Evolutionary conservation across 495 filamentous ascomycete genomes (phyloP).

Genomic region (Aspergillus ostianus): DNA sequence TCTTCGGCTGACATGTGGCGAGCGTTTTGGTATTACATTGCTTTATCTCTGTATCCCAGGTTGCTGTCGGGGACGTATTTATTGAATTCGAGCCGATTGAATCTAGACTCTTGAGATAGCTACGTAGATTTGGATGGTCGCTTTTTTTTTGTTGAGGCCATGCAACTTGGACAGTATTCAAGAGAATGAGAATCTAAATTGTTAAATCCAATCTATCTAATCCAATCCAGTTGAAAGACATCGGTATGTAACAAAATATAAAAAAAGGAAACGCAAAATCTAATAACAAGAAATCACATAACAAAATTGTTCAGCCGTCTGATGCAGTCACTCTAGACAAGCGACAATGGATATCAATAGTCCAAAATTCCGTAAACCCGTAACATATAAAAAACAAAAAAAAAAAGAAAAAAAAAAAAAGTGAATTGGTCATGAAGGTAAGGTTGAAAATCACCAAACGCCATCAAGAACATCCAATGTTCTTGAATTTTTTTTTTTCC

Average conservation of each 20-base stretch:
- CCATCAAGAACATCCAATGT: slow-evolving; percentile 4
- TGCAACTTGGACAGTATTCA: too few species aligned
- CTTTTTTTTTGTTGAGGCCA: too few species aligned
- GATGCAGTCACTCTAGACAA: slow-evolving; percentile 13
- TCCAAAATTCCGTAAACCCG: slow-evolving; percentile 19
- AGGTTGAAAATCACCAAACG: slow-evolving; percentile 11
- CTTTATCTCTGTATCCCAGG: neutral
- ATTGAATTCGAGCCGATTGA: too few species aligned
- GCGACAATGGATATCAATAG: slow-evolving; percentile 36
- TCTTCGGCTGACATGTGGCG: neutral
- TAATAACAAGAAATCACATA: slow-evolving; percentile 11
- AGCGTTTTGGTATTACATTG: neutral
- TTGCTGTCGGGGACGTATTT: neutral
- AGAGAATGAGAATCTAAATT: neutral
- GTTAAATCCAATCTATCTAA: slow-evolving; percentile 6
- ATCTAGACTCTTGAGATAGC: neutral
- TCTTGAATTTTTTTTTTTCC: neutral
- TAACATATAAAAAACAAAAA: neutral
- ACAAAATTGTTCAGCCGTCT: slow-evolving; percentile 7
- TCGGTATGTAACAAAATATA: slow-evolving; percentile 4
- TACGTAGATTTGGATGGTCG: too few species aligned
- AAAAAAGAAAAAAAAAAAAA: too few species aligned
- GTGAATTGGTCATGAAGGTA: neutral
- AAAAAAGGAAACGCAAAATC: slow-evolving; percentile 16
- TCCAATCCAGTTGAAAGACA: slow-evolving; percentile 5